phyloP scores from a whole-genome alignment of 2,329 filamentous ascomycete genomes.

The Fusarium aywerte region DNA sequence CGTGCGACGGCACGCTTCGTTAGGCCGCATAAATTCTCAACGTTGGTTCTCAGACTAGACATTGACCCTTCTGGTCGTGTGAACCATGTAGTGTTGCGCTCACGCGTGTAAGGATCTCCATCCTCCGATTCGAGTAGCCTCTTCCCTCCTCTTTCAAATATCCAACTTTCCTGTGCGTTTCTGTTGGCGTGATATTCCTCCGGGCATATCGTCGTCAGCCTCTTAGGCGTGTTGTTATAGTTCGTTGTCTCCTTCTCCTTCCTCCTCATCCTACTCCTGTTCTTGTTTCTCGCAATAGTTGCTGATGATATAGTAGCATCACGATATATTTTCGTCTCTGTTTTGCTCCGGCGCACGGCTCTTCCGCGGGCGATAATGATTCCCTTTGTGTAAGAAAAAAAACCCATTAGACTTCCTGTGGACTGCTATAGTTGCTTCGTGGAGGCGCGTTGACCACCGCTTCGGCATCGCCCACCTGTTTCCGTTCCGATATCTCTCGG shows the following conservation, averaged over 20 bases:
- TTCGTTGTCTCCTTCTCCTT: background rate
- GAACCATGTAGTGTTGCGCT: constrained; percentile 20
- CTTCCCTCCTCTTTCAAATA: constrained; percentile 40
- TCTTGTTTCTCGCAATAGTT: constrained; percentile 26
- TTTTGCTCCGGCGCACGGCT: constrained; percentile 41
- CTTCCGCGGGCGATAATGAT: constrained; percentile 40
- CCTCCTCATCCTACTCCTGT: constrained; percentile 8
- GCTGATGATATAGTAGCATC: constrained; percentile 27
- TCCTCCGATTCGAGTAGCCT: constrained; percentile 29
- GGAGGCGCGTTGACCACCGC: constrained; percentile 72
- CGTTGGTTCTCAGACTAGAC: constrained; percentile 15
- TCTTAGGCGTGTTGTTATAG: constrained; percentile 4
- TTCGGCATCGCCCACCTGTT: constrained; percentile 90
- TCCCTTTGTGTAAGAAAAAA: constrained; percentile 42
- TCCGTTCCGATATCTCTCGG: constrained; percentile 83
- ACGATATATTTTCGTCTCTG: constrained; percentile 34
- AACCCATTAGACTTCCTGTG: constrained; percentile 47
- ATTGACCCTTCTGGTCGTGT: constrained; percentile 17
- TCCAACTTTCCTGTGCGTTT: constrained; percentile 38
- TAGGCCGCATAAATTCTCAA: constrained; percentile 27
- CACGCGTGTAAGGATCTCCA: constrained; percentile 4
- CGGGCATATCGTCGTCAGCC: constrained; percentile 26
- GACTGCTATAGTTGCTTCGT: constrained; percentile 47
- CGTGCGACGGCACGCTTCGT: constrained; percentile 32
- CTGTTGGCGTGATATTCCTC: constrained; percentile 37